Evolutionary conservation across 495 filamentous ascomycete species (phyloP), one percentile per base, ranked within the genome.

Genomic region (Penicillium odoratum): DNA sequence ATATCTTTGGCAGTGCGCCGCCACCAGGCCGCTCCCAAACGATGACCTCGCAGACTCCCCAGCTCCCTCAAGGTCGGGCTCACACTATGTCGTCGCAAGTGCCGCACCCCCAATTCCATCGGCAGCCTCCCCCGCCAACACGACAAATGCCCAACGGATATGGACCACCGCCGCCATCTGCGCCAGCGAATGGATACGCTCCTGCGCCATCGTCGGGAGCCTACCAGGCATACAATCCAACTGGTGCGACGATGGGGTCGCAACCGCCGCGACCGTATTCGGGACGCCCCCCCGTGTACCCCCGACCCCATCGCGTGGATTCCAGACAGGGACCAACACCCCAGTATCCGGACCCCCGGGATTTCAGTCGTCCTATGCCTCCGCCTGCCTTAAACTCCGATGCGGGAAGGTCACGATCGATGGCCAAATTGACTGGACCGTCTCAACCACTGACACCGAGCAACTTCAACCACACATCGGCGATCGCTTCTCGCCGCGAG

Each of bases 1-100:
- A 92, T 75, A 99, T 99, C 64, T 99, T 99, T 67, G 94, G 94
- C 60, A 85, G 86, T 66, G 84, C 89, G 49, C 91, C 90, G 48
- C 91, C 89, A 38, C 90, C 90, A 46, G 93, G 94, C 51, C 86
- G 91, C 61, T 92, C 92, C 46, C 91, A 92, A 57, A 92, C 89
- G 5, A 92, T 92, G 89, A 90, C 83, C 53, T 89, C 88, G 21
- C 83, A 90, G 57, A 75, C 85, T 30, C 69, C 75, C 59, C 81
- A 81, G 55, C 78, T 83, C 53, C 64, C 74, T 36, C 81, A 81
- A 31, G 89, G 87, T 50, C 84, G 93, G 64, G 88, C 92, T 33
- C 88, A 95, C 56, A 96, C 92, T 25, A 96, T 96, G 90, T 86
- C 88, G 50, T 89, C 89, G 52, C 76, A 84, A 56, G 70, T 81